Percentiles rank a stretch among this genome's conserved stretches.
phyloP scores from a whole-genome alignment of 2,329 filamentous ascomycete genomes.

The Fusarium devonianum region DNA sequence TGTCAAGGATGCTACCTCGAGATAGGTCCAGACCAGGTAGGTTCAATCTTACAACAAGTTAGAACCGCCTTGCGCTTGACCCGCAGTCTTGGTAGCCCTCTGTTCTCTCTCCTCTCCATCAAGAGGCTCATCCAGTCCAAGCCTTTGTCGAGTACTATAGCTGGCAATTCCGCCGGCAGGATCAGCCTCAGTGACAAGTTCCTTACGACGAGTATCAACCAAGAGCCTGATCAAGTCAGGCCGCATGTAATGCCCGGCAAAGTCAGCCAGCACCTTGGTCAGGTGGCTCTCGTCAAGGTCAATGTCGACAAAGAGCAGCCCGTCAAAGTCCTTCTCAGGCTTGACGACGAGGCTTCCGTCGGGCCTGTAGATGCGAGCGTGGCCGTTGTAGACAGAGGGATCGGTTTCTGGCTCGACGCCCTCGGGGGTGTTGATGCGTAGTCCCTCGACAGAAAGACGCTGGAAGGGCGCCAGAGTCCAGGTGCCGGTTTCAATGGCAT shows the following conservation, averaged over 20 bases:
- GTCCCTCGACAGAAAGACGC: slow-evolving; percentile 34
- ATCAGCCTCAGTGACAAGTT: slow-evolving; percentile 32
- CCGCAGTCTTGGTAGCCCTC: background rate
- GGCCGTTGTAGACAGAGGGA: slow-evolving; percentile 33
- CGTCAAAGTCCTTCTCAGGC: slow-evolving; percentile 49
- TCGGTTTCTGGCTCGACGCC: slow-evolving; percentile 40
- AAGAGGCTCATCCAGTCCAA: slow-evolving; percentile 33
- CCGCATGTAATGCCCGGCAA: slow-evolving; percentile 48
- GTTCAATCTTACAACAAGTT: background rate
- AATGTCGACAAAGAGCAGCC: slow-evolving; percentile 59
- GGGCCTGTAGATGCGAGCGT: slow-evolving; percentile 39
- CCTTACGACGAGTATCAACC: slow-evolving; percentile 38
- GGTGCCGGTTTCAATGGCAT: slow-evolving; percentile 38
- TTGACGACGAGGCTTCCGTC: slow-evolving; percentile 37
- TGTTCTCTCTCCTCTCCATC: slow-evolving; percentile 24
- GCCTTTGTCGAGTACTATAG: slow-evolving; percentile 25
- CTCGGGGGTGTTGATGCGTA: slow-evolving; percentile 38
- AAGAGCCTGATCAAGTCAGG: slow-evolving; percentile 51
- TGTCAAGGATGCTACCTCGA: too few relatives aligned
- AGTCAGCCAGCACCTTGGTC: slow-evolving; percentile 45
- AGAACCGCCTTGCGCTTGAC: background rate
- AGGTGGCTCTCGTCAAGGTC: slow-evolving; percentile 50
- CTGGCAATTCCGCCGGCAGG: slow-evolving; percentile 7
- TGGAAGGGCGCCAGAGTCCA: slow-evolving; percentile 41
- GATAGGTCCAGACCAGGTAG: background rate